These are phyloP conservation scores for Bisporella sp. DNA, from an alignment of 2,329 filamentous ascomycete genomes.

Conservation along the genomic window DNA sequence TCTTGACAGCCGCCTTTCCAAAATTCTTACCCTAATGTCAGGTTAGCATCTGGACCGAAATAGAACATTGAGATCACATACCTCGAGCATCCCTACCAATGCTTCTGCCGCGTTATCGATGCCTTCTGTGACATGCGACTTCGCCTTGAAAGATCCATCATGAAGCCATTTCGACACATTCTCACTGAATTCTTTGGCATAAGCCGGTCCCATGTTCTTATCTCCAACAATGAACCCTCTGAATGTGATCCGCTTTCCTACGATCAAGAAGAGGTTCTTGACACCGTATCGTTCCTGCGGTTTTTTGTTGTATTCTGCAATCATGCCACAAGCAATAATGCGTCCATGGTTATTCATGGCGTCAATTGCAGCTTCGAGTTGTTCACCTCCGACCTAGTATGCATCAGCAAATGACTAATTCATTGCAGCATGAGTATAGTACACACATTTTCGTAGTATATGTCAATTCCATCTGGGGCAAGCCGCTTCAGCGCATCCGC, in stretches of 20 bases:
- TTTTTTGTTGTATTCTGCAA: constrained; percentile 59
- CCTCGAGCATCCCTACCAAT: constrained; percentile 53
- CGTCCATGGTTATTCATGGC: constrained; percentile 57
- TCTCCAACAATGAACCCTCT: constrained; percentile 63
- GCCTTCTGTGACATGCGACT: constrained; percentile 53
- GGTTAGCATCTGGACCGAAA: too few species aligned
- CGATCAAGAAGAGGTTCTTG: constrained; percentile 51
- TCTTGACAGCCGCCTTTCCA: constrained; percentile 66
- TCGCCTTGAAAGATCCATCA: constrained; percentile 58
- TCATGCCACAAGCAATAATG: constrained; percentile 57
- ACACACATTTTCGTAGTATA: constrained; percentile 73
- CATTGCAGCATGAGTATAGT: too few species aligned
- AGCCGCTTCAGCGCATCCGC: constrained; percentile 56
- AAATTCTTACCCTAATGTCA: constrained; percentile 55
- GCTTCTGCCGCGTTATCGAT: constrained; percentile 62
- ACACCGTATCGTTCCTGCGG: constrained; percentile 49
- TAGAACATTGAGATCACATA: too few species aligned
- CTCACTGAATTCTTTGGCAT: constrained; percentile 54
- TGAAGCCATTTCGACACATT: constrained; percentile 62
- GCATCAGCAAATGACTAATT: too few species aligned
- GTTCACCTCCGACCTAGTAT: constrained; percentile 52
- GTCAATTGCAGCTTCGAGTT: constrained; percentile 60
- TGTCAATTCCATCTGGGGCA: constrained; percentile 67
- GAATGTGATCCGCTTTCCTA: constrained; percentile 55
- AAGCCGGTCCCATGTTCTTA: constrained; percentile 52